Conservation (phyloP, 495 filamentous ascomycete species). For the Aspergillus indologenus region DNA sequence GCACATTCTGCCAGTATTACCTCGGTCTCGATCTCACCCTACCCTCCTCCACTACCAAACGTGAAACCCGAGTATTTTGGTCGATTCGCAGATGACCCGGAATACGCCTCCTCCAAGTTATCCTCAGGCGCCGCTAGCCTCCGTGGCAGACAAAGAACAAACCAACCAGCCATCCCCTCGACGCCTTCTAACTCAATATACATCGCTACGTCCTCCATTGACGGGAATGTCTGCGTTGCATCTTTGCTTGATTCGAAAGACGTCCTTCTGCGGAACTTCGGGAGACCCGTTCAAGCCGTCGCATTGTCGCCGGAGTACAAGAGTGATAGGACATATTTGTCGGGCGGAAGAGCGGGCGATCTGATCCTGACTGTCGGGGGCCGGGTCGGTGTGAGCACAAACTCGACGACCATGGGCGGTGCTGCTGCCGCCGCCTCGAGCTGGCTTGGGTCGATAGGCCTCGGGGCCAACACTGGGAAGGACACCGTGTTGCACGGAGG, state of each 20-base stretch:
- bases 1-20: slow-evolving; percentile 91
- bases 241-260: slow-evolving; percentile 77
- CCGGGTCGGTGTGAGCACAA: slow-evolving; percentile 69
- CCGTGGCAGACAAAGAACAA: slow-evolving; percentile 48
- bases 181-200: slow-evolving; percentile 83
- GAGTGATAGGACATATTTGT: slow-evolving; percentile 79
- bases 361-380: slow-evolving; percentile 86
- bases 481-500: slow-evolving; percentile 88
- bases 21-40: slow-evolving; percentile 85
- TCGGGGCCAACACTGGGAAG: slow-evolving; percentile 74
- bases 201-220: slow-evolving; percentile 90
- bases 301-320: slow-evolving; percentile 91
- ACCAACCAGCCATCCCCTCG: slow-evolving; percentile 49
- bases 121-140: slow-evolving; percentile 47
- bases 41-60: slow-evolving; percentile 67
- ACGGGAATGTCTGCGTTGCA: slow-evolving; percentile 88
- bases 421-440: slow-evolving; percentile 80
- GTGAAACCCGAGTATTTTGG: slow-evolving; percentile 50
- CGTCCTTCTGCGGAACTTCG: slow-evolving; percentile 88
- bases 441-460: slow-evolving; percentile 82
- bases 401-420: slow-evolving; percentile 74
- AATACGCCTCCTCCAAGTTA: slow-evolving; percentile 40
- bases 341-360: slow-evolving; percentile 85
- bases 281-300: slow-evolving; percentile 83
- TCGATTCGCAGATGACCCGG: slow-evolving; percentile 48